Evolutionary conservation across 1,139 yeast genomes (phyloP).

Genomic region (Candida labiduridarum): DNA sequence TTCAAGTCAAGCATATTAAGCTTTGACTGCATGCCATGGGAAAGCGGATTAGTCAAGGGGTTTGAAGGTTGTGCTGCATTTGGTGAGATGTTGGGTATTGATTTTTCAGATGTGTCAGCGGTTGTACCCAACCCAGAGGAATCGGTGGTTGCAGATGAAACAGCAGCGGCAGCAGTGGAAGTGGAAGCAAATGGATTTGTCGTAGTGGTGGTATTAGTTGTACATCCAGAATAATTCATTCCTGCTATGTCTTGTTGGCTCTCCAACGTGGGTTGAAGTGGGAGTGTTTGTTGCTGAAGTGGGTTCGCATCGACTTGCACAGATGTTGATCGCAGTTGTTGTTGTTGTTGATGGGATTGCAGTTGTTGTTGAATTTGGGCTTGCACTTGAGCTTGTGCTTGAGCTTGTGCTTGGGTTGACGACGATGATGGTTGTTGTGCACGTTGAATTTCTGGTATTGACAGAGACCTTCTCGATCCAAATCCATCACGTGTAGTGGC

Average conservation of each 20-base stretch:
- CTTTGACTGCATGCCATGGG: conserved; percentile 23
- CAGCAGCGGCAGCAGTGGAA: not conserved
- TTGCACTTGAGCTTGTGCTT: not conserved
- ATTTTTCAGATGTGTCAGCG: conserved; percentile 1
- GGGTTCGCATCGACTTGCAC: not conserved
- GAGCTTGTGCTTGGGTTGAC: not conserved
- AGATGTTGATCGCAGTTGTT: not conserved
- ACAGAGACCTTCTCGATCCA: conserved; percentile 1
- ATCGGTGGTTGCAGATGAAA: not conserved
- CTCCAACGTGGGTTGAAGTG: not conserved
- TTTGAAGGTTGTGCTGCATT: conserved; percentile 19
- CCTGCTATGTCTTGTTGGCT: not conserved
- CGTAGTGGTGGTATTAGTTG: not conserved
- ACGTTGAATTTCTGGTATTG: not conserved
- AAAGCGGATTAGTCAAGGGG: conserved; percentile 13
- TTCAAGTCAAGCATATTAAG: conserved; percentile 78
- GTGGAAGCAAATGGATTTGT: not conserved
- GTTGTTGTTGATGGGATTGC: conserved; percentile 11
- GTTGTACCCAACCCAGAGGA: not conserved
- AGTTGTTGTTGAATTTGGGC: conserved; percentile 3
- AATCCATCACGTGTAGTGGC: not conserved
- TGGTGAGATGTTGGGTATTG: conserved; percentile 31
- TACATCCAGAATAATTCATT: conserved; percentile 1
- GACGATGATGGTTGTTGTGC: not conserved
- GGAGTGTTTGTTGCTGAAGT: not conserved